These are phyloP conservation scores for Venturia aucupariae DNA, from an alignment of 2,329 filamentous ascomycete species.

Conservation along the genomic window DNA sequence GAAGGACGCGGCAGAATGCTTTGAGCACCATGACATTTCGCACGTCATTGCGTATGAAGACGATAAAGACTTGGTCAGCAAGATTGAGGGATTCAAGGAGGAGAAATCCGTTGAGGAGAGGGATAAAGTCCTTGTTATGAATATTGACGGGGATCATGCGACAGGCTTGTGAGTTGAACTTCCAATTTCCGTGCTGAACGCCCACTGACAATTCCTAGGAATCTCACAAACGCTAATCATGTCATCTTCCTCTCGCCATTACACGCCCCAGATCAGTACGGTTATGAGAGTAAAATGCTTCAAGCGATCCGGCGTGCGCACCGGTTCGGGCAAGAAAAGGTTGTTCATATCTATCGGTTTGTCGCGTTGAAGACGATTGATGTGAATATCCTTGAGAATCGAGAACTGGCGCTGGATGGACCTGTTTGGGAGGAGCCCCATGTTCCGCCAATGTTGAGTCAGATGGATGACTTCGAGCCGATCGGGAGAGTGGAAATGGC, in stretches of 20 bases:
- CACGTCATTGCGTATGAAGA: background rate
- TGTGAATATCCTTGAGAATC: slow-evolving; percentile 38
- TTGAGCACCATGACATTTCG: background rate
- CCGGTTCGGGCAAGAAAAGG: slow-evolving; percentile 48
- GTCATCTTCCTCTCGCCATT: slow-evolving; percentile 54
- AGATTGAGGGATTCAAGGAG: slow-evolving; percentile 1
- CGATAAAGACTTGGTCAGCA: background rate
- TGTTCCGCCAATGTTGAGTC: background rate
- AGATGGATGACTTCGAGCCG: background rate
- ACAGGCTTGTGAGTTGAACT: slow-evolving; percentile 46
- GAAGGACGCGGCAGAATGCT: background rate
- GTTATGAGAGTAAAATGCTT: slow-evolving; percentile 49
- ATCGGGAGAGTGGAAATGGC: background rate
- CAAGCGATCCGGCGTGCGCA: slow-evolving; percentile 55
- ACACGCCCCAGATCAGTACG: slow-evolving; percentile 39
- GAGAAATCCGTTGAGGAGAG: background rate
- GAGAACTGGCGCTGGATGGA: slow-evolving; percentile 20
- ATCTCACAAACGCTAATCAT: slow-evolving; percentile 55
- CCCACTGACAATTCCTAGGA: slow-evolving; percentile 31
- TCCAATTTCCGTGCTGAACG: slow-evolving; percentile 10
- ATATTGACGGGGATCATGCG: slow-evolving; percentile 47
- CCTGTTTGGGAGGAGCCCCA: background rate
- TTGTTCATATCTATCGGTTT: slow-evolving; percentile 58
- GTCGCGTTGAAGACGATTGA: slow-evolving; percentile 65
- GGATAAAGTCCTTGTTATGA: slow-evolving; percentile 44